Percentiles rank a stretch among this genome's conserved stretches.
Conservation (phyloP, 306 rosid genomes). For the Mucuna pruriens region DNA sequence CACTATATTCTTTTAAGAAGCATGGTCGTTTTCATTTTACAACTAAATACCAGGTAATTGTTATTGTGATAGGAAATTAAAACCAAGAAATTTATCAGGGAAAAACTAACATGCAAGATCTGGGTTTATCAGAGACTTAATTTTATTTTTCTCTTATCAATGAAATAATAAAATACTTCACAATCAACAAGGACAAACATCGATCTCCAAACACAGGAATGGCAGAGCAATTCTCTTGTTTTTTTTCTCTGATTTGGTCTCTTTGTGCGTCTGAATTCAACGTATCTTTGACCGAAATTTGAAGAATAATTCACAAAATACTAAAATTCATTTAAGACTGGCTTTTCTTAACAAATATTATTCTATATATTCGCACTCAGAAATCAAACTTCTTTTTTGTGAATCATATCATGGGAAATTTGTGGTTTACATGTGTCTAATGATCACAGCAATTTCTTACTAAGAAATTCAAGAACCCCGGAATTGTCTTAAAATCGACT, state of each 20-base stretch:
- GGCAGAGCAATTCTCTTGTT: not conserved
- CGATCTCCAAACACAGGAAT: constrained; percentile 8
- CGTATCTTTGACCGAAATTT: too few species aligned
- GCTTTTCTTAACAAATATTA: not conserved
- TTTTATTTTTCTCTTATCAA: not conserved
- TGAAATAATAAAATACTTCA: not conserved
- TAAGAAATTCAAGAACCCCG: constrained; percentile 1
- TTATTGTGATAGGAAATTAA: not conserved
- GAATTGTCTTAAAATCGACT: not conserved
- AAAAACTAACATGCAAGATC: constrained; percentile 33
- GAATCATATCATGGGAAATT: too few species aligned
- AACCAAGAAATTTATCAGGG: constrained; percentile 11
- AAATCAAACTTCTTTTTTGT: not conserved
- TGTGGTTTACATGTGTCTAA: not conserved
- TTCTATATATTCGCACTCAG: not conserved
- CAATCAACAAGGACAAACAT: not conserved
- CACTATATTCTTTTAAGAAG: constrained; percentile 27
- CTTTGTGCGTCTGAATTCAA: too few species aligned
- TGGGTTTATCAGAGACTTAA: not conserved
- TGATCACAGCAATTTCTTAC: not conserved
- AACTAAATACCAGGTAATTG: constrained; percentile 2
- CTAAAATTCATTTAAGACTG: not conserved
- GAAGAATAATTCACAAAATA: too few species aligned
- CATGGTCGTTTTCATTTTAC: constrained; percentile 41
- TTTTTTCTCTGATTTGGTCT: not conserved